Percentiles rank a stretch among this genome's conserved stretches.
Evolutionary conservation across 495 filamentous ascomycete genomes (phyloP).

Genomic region (Neurospora sp.): DNA sequence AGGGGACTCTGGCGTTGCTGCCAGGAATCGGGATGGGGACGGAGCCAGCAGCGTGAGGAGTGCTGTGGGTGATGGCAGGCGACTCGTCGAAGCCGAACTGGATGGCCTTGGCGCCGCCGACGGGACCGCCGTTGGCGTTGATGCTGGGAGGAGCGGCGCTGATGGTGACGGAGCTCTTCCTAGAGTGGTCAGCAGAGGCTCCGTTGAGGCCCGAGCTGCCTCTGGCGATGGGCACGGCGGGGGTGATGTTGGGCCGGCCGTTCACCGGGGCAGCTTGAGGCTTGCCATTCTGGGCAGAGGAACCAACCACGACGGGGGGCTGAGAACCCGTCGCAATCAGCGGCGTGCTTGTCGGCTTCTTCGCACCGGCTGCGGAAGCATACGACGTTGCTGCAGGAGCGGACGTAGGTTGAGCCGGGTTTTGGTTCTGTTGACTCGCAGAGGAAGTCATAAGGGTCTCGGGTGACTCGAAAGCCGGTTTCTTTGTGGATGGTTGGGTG

Average conservation of each 20-base stretch:
- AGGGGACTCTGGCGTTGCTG: constrained; percentile 56
- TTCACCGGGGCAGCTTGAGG: constrained; percentile 72
- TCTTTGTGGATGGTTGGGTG: constrained; percentile 8
- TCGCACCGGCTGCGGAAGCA: constrained; percentile 65
- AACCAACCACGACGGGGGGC: constrained; percentile 57
- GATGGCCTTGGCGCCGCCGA: constrained; percentile 44
- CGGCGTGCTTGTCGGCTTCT: constrained; percentile 57
- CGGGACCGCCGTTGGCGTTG: constrained; percentile 62
- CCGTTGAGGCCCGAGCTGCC: constrained; percentile 50
- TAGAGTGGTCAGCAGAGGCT: constrained; percentile 53
- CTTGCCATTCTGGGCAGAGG: constrained; percentile 74
- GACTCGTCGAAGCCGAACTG: constrained; percentile 76
- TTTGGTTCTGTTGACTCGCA: constrained; percentile 40
- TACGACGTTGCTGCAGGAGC: constrained; percentile 55
- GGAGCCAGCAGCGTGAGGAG: constrained; percentile 43
- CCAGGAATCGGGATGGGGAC: constrained; percentile 57
- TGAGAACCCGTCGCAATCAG: constrained; percentile 62
- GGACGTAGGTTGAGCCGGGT: constrained; percentile 49
- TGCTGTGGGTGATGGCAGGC: constrained; percentile 54
- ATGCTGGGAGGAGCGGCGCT: constrained; percentile 66
- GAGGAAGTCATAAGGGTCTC: constrained; percentile 41
- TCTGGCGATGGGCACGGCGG: constrained; percentile 62
- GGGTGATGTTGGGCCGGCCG: constrained; percentile 64
- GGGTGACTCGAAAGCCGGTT: constrained; percentile 27
- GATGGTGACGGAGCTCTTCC: constrained; percentile 83